Percentiles rank a stretch among this genome's conserved stretches.
Conservation (phyloP, 2,329 filamentous ascomycete species). For the Aspergillus piperis region DNA sequence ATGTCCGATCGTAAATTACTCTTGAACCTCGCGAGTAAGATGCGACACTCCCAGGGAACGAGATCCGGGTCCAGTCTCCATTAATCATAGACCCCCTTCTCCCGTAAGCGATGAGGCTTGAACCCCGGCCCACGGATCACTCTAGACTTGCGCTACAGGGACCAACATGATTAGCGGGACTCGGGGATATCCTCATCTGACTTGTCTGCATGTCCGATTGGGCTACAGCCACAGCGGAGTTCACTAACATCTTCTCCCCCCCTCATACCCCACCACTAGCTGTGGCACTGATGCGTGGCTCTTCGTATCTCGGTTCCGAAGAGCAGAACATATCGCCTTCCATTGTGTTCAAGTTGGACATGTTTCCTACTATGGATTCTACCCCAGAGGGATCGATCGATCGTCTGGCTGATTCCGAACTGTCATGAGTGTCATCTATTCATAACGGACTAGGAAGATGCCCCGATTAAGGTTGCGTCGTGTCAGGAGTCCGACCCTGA, state of each 20-base stretch:
- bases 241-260: background rate
- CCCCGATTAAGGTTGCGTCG: background rate
- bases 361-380: no score
- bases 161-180: slow-evolving; percentile 2
- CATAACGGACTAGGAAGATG: background rate
- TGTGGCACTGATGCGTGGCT: background rate
- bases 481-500: background rate
- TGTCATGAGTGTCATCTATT: background rate
- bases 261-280: background rate
- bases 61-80: background rate
- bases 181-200: background rate
- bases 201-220: background rate
- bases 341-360: no score
- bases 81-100: background rate
- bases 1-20: background rate
- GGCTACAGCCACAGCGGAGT: background rate
- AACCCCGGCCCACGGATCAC: background rate
- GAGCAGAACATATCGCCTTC: background rate
- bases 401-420: background rate
- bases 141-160: background rate
- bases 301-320: background rate
- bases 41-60: background rate
- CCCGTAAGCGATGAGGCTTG: slow-evolving; percentile 2
- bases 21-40: background rate
- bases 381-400: no score